Percentiles rank a stretch among this genome's conserved stretches.
Evolutionary conservation across 257 asterid species (phyloP).

Genomic region (Echites panduratus): DNA sequence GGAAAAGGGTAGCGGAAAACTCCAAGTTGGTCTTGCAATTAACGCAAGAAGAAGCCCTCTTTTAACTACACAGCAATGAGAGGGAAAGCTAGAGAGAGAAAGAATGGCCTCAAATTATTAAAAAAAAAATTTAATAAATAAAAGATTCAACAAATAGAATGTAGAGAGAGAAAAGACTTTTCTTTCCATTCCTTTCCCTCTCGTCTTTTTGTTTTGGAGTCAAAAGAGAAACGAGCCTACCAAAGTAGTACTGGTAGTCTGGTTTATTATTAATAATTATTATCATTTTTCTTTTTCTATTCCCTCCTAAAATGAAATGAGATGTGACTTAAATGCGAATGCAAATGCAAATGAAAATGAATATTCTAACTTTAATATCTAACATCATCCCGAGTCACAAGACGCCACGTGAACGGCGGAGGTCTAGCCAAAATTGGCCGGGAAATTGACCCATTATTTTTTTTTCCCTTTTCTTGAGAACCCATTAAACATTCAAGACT

Average conservation of each 20-base stretch:
- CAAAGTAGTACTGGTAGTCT: conserved; percentile 10
- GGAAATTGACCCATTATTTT: neutral
- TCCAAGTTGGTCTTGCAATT: conserved; percentile 17
- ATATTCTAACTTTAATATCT: conserved; percentile 9
- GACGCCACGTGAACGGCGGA: conserved; percentile 16
- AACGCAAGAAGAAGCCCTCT: conserved; percentile 17
- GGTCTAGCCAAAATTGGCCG: neutral
- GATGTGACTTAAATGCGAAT: conserved; percentile 16
- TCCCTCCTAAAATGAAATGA: conserved; percentile 8
- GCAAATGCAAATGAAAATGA: neutral
- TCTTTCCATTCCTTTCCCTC: neutral
- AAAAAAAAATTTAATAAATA: neutral
- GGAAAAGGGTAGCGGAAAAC: neutral
- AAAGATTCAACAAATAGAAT: neutral
- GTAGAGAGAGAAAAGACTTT: conserved; percentile 15
- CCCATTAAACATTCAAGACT: neutral
- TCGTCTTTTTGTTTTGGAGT: conserved; percentile 16
- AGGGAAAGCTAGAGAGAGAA: conserved; percentile 34
- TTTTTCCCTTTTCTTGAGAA: no score
- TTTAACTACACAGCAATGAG: conserved; percentile 27
- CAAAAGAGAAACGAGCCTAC: conserved; percentile 20
- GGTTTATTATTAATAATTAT: no score
- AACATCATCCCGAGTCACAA: neutral
- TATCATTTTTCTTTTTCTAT: no score
- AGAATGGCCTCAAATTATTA: conserved; percentile 5